These are phyloP conservation scores for Kodamaea sp. DNA, from an alignment of 1,139 yeast genomes.

Conservation along the genomic window DNA sequence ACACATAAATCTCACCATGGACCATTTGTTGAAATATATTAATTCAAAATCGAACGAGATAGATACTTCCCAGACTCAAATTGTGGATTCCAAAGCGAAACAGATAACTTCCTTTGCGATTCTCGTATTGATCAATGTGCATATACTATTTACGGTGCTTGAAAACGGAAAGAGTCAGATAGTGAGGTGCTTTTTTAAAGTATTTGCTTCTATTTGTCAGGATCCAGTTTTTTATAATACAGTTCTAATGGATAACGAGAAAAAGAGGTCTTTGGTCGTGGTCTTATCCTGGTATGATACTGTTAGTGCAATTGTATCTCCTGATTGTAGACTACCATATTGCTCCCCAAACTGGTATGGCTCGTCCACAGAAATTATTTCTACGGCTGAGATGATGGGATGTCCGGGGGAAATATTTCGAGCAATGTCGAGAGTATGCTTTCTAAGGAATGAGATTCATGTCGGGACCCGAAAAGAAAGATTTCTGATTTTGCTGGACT, in stretches of 20 bases:
- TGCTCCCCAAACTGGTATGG: conserved; percentile 56
- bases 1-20: conserved; percentile 55
- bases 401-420: conserved; percentile 57
- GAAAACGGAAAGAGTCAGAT: conserved; percentile 55
- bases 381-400: conserved; percentile 55
- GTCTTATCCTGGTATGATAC: conserved; percentile 60
- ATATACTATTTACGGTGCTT: conserved; percentile 49
- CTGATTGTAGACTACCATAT: conserved; percentile 53
- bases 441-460: conserved; percentile 35
- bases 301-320: conserved; percentile 52
- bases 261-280: conserved; percentile 48
- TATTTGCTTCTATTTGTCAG: conserved; percentile 50
- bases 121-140: conserved; percentile 51
- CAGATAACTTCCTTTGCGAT: conserved; percentile 51
- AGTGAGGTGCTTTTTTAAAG: conserved; percentile 46
- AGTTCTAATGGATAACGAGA: conserved; percentile 38
- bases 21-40: conserved; percentile 43
- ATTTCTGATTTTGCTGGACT: conserved; percentile 18
- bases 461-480: conserved; percentile 11
- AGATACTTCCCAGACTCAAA: not conserved
- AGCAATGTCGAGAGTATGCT: conserved; percentile 44
- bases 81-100: conserved; percentile 17
- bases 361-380: conserved; percentile 34
- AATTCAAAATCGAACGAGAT: conserved; percentile 7
- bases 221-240: conserved; percentile 25